phyloP scores from a whole-genome alignment of 164 flowering plant species.

The Cinnamomum micranthum region DNA sequence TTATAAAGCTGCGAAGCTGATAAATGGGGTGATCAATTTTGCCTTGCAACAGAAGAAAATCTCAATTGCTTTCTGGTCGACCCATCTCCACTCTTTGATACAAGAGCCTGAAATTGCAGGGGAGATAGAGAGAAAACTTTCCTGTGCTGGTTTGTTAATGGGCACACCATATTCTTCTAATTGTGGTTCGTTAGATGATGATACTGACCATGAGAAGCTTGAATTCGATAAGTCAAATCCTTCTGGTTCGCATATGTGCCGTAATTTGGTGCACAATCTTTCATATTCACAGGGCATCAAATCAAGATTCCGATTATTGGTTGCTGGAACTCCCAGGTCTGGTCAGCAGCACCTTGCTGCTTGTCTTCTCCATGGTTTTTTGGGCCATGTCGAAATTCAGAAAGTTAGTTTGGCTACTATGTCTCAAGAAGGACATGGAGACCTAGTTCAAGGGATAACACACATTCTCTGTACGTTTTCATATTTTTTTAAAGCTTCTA shows the following conservation, averaged over 20 bases:
- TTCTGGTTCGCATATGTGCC: constrained; percentile 8
- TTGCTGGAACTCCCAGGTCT: constrained; percentile 72
- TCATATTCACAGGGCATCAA: constrained; percentile 28
- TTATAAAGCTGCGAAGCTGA: constrained; percentile 43
- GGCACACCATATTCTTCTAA: constrained; percentile 24
- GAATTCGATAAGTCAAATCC: constrained; percentile 19
- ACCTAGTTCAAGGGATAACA: constrained; percentile 66
- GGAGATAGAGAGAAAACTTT: constrained; percentile 54
- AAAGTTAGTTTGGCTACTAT: constrained; percentile 87
- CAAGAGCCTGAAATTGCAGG: constrained; percentile 44
- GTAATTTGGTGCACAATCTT: constrained; percentile 25
- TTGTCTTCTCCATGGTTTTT: constrained; percentile 78
- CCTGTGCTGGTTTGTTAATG: constrained; percentile 35
- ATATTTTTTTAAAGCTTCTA: background rate
- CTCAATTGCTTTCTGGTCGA: constrained; percentile 55
- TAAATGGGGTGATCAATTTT: constrained; percentile 46
- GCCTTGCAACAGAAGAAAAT: constrained; percentile 48
- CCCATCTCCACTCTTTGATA: constrained; percentile 43
- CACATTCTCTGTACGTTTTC: constrained; percentile 59
- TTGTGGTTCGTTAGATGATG: constrained; percentile 28
- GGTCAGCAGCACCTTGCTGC: constrained; percentile 91
- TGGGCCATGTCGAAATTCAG: constrained; percentile 63
- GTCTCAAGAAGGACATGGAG: constrained; percentile 88
- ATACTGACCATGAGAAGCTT: constrained; percentile 20
- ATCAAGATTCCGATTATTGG: constrained; percentile 64